Conservation (phyloP, 2,329 filamentous ascomycete genomes). For the Zasmidium cellare region DNA sequence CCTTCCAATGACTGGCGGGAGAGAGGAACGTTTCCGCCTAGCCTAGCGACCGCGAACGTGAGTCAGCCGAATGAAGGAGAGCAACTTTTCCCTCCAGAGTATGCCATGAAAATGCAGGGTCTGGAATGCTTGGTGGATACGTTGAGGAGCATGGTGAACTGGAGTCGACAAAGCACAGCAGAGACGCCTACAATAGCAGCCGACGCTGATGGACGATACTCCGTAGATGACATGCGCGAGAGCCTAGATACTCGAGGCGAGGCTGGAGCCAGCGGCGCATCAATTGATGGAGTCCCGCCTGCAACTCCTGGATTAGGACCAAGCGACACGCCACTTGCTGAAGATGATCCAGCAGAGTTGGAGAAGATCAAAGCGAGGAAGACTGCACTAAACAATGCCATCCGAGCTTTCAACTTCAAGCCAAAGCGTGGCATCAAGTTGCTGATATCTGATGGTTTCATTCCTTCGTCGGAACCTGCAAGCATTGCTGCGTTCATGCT, state of each 20-base stretch:
- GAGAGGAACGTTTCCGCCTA: conserved; percentile 80
- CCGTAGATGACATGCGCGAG: conserved; percentile 63
- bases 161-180: conserved; percentile 71
- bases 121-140: conserved; percentile 87
- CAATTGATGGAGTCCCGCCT: conserved; percentile 12
- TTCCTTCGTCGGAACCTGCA: conserved; percentile 71
- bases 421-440: conserved; percentile 90
- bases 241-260: conserved; percentile 69
- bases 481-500: conserved; percentile 85
- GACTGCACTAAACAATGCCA: conserved; percentile 84
- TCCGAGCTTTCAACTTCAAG: conserved; percentile 95
- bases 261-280: conserved; percentile 47
- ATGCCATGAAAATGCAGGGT: conserved; percentile 84
- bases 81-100: conserved; percentile 79
- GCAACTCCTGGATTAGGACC: conserved; percentile 50
- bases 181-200: conserved; percentile 46
- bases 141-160: conserved; percentile 85
- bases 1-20: conserved; percentile 74
- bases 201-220: conserved; percentile 49
- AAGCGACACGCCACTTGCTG: conserved; percentile 47
- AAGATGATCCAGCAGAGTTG: conserved; percentile 92
- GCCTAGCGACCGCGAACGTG: conserved; percentile 78
- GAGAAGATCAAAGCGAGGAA: conserved; percentile 94
- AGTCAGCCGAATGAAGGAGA: conserved; percentile 52
- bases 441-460: conserved; percentile 82